phyloP scores from a whole-genome alignment of 225 moss, liverwort and hornwort species.

The Lunularia cruciata region DNA sequence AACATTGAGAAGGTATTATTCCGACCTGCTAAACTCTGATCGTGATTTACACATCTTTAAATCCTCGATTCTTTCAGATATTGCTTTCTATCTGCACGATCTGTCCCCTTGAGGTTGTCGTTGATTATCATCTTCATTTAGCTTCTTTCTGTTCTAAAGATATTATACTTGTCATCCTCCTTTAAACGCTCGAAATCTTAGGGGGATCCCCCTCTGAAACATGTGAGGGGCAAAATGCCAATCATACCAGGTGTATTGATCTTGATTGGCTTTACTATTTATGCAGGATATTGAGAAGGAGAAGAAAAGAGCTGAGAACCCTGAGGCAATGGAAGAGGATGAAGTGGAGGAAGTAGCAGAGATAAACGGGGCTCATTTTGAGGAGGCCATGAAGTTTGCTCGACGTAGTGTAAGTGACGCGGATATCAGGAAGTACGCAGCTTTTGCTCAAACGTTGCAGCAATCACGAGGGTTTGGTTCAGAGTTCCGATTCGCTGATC shows the following conservation, averaged over 20 bases:
- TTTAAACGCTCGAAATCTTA: no score
- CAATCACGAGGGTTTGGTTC: conserved; percentile 78
- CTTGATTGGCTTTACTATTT: conserved; percentile 26
- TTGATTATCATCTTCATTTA: no score
- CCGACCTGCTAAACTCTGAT: no score
- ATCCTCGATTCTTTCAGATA: no score
- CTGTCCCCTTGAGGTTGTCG: no score
- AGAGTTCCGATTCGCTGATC: conserved; percentile 70
- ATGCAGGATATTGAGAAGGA: conserved; percentile 82
- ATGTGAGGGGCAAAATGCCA: no score
- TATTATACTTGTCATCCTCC: no score
- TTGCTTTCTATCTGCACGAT: no score
- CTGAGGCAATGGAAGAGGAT: conserved; percentile 88
- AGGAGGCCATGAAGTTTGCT: conserved; percentile 89
- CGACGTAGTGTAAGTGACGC: conserved; percentile 76
- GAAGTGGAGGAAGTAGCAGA: conserved; percentile 71
- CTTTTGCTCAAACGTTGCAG: conserved; percentile 74
- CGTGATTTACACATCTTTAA: no score
- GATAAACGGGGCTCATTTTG: conserved; percentile 78
- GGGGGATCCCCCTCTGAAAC: no score
- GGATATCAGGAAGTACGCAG: conserved; percentile 76
- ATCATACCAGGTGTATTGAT: no score
- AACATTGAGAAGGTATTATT: conserved; percentile 92
- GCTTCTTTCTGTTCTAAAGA: no score
- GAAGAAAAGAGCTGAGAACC: conserved; percentile 68